phyloP scores from a whole-genome alignment of 768 basidiomycete species.

The Russula olivacea region DNA sequence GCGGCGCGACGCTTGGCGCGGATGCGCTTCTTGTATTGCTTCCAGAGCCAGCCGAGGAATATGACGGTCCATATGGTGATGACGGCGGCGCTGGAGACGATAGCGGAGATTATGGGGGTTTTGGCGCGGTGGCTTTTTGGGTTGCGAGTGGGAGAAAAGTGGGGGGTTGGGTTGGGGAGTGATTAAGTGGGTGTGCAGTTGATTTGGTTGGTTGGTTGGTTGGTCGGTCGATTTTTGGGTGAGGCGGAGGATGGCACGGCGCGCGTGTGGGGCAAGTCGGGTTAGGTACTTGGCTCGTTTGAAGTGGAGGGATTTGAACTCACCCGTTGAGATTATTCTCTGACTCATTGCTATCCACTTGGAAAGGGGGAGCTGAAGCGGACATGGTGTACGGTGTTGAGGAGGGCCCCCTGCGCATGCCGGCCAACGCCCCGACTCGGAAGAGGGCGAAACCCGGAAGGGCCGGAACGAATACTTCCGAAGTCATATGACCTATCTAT shows the following conservation, averaged over 20 bases:
- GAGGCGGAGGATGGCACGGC: background rate
- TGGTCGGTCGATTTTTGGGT: background rate
- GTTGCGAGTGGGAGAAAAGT: too few species aligned
- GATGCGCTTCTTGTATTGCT: constrained; percentile 17
- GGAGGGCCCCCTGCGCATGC: background rate
- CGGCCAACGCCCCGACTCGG: too few species aligned
- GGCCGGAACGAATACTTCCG: background rate
- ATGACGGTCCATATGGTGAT: constrained; percentile 16
- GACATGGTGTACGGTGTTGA: background rate
- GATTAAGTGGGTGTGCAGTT: too few species aligned
- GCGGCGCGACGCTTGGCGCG: constrained; percentile 18
- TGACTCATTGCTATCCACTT: background rate
- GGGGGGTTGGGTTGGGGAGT: too few species aligned
- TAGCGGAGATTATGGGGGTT: constrained; percentile 22
- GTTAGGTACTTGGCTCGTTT: background rate
- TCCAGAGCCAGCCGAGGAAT: constrained; percentile 17
- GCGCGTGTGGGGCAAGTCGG: background rate
- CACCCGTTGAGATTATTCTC: constrained; percentile 15
- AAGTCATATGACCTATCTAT: background rate
- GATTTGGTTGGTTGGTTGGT: too few species aligned
- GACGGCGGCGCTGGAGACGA: constrained; percentile 13
- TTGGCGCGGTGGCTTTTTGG: constrained; percentile 19
- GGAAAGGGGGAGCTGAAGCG: background rate
- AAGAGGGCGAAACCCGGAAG: background rate
- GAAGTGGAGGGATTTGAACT: background rate